phyloP scores from a whole-genome alignment of 495 filamentous ascomycete genomes.

The Thermothielavioides terrestris region DNA sequence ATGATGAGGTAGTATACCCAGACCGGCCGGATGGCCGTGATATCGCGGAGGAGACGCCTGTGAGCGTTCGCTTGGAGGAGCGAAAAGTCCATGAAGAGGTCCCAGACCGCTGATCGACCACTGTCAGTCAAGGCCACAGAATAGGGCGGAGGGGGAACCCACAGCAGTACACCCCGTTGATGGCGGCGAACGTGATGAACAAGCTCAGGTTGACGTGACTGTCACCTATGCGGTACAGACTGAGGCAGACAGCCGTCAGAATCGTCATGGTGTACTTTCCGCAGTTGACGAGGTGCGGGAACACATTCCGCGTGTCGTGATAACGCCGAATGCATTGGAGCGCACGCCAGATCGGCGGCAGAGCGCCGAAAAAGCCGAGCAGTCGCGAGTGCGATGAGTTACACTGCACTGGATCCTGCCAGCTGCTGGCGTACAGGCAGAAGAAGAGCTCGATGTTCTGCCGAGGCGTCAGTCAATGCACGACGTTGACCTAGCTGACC shows the following conservation, averaged over 20 bases:
- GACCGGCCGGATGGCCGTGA: conserved; percentile 63
- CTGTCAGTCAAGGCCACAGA: not conserved
- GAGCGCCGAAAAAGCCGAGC: conserved; percentile 74
- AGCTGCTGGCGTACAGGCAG: conserved; percentile 75
- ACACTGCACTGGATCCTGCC: conserved; percentile 63
- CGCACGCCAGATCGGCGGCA: conserved; percentile 82
- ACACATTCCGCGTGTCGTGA: conserved; percentile 71
- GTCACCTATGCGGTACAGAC: conserved; percentile 69
- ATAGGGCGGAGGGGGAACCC: conserved; percentile 23
- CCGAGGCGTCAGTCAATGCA: not conserved
- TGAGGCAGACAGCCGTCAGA: conserved; percentile 63
- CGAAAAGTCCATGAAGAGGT: conserved; percentile 93
- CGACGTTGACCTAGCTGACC: not conserved
- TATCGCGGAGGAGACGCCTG: conserved; percentile 64
- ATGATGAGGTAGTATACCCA: conserved; percentile 84
- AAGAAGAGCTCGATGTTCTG: conserved; percentile 90
- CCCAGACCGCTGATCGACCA: conserved; percentile 68
- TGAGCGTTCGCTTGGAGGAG: conserved; percentile 65
- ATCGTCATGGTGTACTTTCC: conserved; percentile 88
- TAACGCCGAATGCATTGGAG: conserved; percentile 90
- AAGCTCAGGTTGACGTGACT: conserved; percentile 44
- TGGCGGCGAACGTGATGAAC: conserved; percentile 68
- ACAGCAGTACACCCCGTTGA: conserved; percentile 78
- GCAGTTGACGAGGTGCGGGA: conserved; percentile 88
- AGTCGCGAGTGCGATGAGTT: conserved; percentile 79